Evolutionary conservation across 257 asterid genomes (phyloP), one percentile per base, ranked within the genome.

Genomic region (Rubia yunnanensis): DNA sequence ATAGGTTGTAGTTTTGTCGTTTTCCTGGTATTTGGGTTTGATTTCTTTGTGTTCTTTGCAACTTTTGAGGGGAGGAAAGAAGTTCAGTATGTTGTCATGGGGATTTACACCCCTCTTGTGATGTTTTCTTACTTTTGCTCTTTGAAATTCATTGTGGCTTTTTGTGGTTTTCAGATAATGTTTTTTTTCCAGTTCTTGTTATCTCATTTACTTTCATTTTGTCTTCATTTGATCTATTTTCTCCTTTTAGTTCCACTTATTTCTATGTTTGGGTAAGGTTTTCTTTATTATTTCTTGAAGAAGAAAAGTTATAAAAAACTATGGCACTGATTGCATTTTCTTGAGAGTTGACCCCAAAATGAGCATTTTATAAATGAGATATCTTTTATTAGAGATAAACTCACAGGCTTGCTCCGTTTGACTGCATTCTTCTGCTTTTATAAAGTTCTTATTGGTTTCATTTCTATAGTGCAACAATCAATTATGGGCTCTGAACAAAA

Each of bases 1-100:
- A 78, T 91, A 94, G 99, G 97, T 94, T 77, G 99, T 94, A 1
- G 99, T 97, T 71, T 94, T 64, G 96, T 97, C 69, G 99, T 90
- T 1, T 94, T 94, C 83, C 83, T 94, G 77, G 99, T 97, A 77
- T 75, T 94, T 94, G 97, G 95, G 27, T 90, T 94, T 80, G 97
- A 96, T 70, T 94, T 84, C 84, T 94, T 88, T 86, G 97, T 94
- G 6, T 94, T 94, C 95, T 94, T 94, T 82, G 96, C 97, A 2
- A 97, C 99, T 67, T 94, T 94, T 82, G 91, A 88, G 79, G 99
- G 99, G 61, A 88, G 52, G 66, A 84, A 86, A 75, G 68, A 85
- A 82, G 81, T 81, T 83, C 97, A 94, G 73, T 88, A 86, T 82
- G 79, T 85, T 60, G 84, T 68, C 22, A 88, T 88, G 84, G 99